Conservation (phyloP, 2,329 filamentous ascomycete genomes). For the Rhexocercosporidium sp. region DNA sequence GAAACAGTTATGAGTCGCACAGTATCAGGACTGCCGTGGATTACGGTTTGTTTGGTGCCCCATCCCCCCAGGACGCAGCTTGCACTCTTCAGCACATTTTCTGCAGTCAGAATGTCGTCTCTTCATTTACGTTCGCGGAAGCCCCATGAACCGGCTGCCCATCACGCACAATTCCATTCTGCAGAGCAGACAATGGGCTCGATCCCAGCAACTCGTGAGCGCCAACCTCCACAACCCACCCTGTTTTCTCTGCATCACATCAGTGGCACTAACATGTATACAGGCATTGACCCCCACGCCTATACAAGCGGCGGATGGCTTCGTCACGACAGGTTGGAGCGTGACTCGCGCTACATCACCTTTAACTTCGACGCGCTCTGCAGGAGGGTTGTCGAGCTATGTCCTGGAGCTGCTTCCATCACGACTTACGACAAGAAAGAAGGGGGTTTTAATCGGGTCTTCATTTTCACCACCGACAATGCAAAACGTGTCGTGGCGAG, state of each 20-base stretch:
- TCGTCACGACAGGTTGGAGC: constrained; percentile 44
- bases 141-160: neutral
- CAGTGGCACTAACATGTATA: constrained; percentile 6
- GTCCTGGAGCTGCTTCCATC: constrained; percentile 44
- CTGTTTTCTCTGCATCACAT: constrained; percentile 5
- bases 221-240: neutral
- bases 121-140: neutral
- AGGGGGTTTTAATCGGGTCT: constrained; percentile 51
- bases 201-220: constrained; percentile 6
- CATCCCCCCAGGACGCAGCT: constrained; percentile 1
- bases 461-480: constrained; percentile 49
- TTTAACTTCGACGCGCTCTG: constrained; percentile 50
- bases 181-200: neutral
- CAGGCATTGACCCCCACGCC: constrained; percentile 36
- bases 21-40: neutral
- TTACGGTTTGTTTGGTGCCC: neutral
- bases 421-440: constrained; percentile 48
- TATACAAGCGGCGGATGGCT: constrained; percentile 48
- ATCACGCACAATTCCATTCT: constrained; percentile 1
- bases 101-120: neutral
- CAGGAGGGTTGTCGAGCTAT: constrained; percentile 44
- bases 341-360: constrained; percentile 43
- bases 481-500: constrained; percentile 46
- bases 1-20: neutral
- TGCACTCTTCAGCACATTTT: constrained; percentile 7